Base-by-base conservation (phyloP, 768 basidiomycete species). In the Strobilomyces dryophilus region DNA sequence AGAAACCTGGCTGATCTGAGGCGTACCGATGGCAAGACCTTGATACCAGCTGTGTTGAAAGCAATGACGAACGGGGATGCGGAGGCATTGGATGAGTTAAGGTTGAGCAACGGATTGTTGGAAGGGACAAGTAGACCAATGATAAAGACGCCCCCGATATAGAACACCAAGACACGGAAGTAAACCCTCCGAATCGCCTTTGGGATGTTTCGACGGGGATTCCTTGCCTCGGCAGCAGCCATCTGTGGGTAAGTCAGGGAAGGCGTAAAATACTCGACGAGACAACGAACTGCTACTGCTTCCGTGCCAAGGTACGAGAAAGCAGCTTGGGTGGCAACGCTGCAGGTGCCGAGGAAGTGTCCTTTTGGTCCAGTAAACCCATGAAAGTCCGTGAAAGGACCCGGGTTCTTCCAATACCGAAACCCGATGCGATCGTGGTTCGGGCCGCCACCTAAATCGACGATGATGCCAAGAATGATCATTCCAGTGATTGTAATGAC, bases 351-450 rank as follows among this genome's bases (percentile, higher is more conserved):
- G 1, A 53, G 52, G 40, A 53, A 53, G 32, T 53, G 52, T 10
- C 52, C 52, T 1, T 42, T 47, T 3, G 52, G 24, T 1, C 40
- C 52, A 14, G 45, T 42, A 12, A 41, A 6, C 20, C 46, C 52
- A 17, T 12, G 10, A 10, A 47, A 53, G 34, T 36, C 7, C 3
- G 34, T 8, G 26, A 53, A 53, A 10, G 52, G 52, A 8, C 52
- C 52, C 8, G 52, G 52, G 5, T 82, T 47, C 43, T 67, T 73
- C 75, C 74, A 77, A 62, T 73, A 78, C 2, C 73, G 72, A 56
- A 77, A 53, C 18, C 52, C 52, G 29, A 53, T 43, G 7, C 34
- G 46, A 47, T 53, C 52, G 11, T 47, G 52, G 1, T 12, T 47
- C 14, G 52, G 46, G 21, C 46, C 40, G 20, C 52, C 52, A 27